Evolutionary conservation across 164 flowering plant species (phyloP).

Genomic region (Echeveria elegans): DNA sequence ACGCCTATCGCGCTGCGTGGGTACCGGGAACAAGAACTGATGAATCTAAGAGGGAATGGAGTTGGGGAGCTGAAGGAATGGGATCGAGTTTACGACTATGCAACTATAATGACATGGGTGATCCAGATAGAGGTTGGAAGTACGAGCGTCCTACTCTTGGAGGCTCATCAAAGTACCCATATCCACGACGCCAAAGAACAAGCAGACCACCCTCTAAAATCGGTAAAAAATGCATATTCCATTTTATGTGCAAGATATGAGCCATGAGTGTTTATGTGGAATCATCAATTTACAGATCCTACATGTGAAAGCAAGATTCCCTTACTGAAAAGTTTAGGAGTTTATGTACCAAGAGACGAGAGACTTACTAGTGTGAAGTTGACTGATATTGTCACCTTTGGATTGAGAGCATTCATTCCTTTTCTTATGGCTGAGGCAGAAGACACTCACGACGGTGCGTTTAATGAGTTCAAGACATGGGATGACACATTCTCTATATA

Average conservation of each 20-base stretch:
- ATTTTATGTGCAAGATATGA: too few relatives aligned
- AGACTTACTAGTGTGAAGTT: constrained; percentile 20
- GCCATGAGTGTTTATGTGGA: too few relatives aligned
- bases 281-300: constrained; percentile 44
- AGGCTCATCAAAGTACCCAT: constrained; percentile 57
- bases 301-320: constrained; percentile 19
- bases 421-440: constrained; percentile 16
- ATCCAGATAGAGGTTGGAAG: constrained; percentile 44
- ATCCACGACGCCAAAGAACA: constrained; percentile 79
- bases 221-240: constrained; percentile 25
- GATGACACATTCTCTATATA: constrained; percentile 25
- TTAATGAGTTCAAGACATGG: constrained; percentile 18
- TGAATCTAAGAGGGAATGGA: constrained; percentile 62
- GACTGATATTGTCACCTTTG: constrained; percentile 16
- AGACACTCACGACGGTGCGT: constrained; percentile 16
- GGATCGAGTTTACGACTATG: constrained; percentile 89
- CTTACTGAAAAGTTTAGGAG: constrained; percentile 6
- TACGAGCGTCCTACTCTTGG: constrained; percentile 61
- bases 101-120: constrained; percentile 72
- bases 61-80: constrained; percentile 60
- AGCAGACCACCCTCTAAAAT: constrained; percentile 41
- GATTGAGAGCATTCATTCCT: constrained; percentile 18
- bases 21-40: constrained; percentile 58
- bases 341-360: constrained; percentile 35
- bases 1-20: constrained; percentile 43